Percentiles rank a stretch among this genome's conserved stretches.
Evolutionary conservation across 106 monocot genomes (phyloP).

Genomic region (Hemerocallis citrina): DNA sequence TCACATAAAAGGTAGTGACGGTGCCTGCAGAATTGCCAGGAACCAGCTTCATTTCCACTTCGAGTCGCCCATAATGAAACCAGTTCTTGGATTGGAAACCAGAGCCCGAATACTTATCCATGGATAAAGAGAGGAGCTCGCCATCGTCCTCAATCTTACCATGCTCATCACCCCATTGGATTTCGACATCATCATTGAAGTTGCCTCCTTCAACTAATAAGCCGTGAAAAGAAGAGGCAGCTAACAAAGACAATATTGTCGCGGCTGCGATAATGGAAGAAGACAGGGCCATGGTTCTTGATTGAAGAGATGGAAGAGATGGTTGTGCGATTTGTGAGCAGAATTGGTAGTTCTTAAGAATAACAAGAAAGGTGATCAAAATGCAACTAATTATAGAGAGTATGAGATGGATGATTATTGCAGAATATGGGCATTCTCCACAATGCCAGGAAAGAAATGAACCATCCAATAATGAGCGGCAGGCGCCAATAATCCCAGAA

Average conservation of each 20-base stretch:
- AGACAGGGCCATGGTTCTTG: constrained; percentile 4
- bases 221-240: neutral
- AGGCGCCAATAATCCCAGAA: too few species aligned
- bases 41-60: constrained; percentile 8
- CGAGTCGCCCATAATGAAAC: constrained; percentile 1
- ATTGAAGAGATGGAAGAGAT: too few species aligned
- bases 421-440: too few species aligned
- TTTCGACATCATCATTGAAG: constrained; percentile 8
- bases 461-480: too few species aligned
- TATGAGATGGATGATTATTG: too few species aligned
- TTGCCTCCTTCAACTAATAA: neutral
- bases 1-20: constrained; percentile 8
- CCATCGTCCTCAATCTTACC: constrained; percentile 7
- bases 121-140: constrained; percentile 5
- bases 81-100: constrained; percentile 11
- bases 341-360: too few species aligned
- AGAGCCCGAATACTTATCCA: constrained; percentile 9
- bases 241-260: neutral
- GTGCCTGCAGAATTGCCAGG: constrained; percentile 16
- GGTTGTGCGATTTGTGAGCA: too few species aligned
- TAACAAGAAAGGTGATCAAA: too few species aligned
- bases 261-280: neutral
- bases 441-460: too few species aligned
- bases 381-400: too few species aligned
- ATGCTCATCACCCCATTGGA: constrained; percentile 4